Base-by-base conservation (phyloP, 2,329 filamentous ascomycete genomes). In the Curvularia spicifera region DNA sequence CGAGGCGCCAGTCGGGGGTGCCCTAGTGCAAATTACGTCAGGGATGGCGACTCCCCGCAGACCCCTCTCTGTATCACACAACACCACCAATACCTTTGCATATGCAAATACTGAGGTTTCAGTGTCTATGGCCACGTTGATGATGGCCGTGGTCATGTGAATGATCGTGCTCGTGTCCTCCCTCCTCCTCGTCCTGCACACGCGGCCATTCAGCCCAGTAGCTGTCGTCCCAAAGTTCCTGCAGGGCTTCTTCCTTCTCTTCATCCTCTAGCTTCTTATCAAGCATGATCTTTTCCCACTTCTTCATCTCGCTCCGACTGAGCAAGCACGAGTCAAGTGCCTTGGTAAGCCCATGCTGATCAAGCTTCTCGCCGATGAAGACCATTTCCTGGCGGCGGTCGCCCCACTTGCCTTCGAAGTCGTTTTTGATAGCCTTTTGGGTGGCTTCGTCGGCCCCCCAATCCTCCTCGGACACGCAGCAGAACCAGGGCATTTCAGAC, bases 341-440 rank as follows among this genome's bases (percentile, higher is more conserved):
- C 4, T 72, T 75, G 24, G 81, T 83, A 15, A 91, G 76, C 0
- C 78, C 80, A 5, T 72, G 68, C 1, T 80, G 68, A 49, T 90
- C 81, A 13, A 91, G 79, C 5, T 81, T 81, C 72, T 91, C 87
- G 0, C 89, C 89, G 56, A 92, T 91, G 59, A 91, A 89, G 2
- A 91, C 89, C 6, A 91, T 71, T 71, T 91, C 89, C 70, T 91
- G 89, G 2, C 89, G 80, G 1, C 89, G 81, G 64, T 91, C 89
- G 0, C 87, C 89, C 87, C 88, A 91, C 8, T 77, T 75, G 2
- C 76, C 78, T 29, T 78, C 71, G 51, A 85, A 84, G 56, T 85
- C 82, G 31, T 82, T 77, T 51, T 76, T 71, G 40, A 85, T 83
- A 10, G 81, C 80, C 42, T 77, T 71, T 24, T 77, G 67, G 1